Conservation (phyloP, 768 basidiomycete species). For the Agrocybe chaxingu region DNA sequence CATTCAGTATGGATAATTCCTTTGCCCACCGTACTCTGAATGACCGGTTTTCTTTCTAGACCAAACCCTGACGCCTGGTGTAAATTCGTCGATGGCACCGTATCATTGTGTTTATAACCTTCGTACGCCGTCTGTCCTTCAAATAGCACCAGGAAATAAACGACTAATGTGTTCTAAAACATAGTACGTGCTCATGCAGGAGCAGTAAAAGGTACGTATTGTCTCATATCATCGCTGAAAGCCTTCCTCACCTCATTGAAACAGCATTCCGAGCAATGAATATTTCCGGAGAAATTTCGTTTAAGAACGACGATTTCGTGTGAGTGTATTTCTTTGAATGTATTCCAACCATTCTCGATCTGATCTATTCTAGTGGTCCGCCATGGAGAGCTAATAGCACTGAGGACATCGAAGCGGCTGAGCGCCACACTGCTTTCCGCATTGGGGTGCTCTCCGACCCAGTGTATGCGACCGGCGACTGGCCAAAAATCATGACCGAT, state of each 20-base stretch:
- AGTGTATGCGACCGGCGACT: slow-evolving; percentile 48
- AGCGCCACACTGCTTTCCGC: slow-evolving; percentile 48
- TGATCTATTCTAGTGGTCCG: slow-evolving; percentile 28
- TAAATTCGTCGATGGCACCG: slow-evolving; percentile 40
- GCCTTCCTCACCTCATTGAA: neutral
- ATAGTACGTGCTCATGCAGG: slow-evolving; percentile 46
- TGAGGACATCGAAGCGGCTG: slow-evolving; percentile 41
- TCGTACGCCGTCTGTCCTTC: slow-evolving; percentile 20
- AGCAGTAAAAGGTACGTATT: slow-evolving; percentile 40
- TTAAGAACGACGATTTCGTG: slow-evolving; percentile 54
- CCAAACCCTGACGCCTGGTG: slow-evolving; percentile 34
- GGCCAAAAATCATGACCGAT: slow-evolving; percentile 48
- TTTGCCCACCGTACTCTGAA: neutral
- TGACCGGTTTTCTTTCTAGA: slow-evolving; percentile 20
- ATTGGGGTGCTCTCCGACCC: slow-evolving; percentile 51
- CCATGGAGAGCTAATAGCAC: slow-evolving; percentile 43
- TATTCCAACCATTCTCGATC: neutral
- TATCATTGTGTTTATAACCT: slow-evolving; percentile 44
- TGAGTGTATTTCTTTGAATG: slow-evolving; percentile 13
- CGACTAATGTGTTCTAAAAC: neutral
- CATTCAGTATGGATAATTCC: slow-evolving; percentile 32
- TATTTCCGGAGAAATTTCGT: slow-evolving; percentile 49
- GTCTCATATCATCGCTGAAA: neutral
- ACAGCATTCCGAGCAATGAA: slow-evolving; percentile 43
- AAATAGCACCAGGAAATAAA: neutral